phyloP scores from a whole-genome alignment of 1,284 basidiomycete genomes.

The Ustilago shanxiensis region DNA sequence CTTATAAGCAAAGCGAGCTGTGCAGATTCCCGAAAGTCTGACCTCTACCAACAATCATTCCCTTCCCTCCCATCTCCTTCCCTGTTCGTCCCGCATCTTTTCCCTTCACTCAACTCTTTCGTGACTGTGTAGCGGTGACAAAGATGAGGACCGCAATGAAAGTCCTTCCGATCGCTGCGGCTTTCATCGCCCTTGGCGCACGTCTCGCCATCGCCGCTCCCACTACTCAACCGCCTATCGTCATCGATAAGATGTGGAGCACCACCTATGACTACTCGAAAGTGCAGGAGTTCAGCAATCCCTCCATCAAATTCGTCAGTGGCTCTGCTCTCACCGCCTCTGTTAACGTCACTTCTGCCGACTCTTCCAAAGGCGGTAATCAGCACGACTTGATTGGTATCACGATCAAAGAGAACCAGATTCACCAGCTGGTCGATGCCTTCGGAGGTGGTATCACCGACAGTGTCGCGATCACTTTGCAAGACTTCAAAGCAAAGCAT shows the following conservation, averaged over 20 bases:
- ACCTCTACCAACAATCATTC: not conserved
- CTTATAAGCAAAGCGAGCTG: not conserved
- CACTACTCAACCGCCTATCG: conserved; percentile 1
- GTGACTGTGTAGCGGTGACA: too few relatives aligned
- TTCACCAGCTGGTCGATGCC: conserved; percentile 43
- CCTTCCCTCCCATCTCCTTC: not conserved
- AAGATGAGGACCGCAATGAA: conserved; percentile 2
- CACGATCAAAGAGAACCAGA: conserved; percentile 33
- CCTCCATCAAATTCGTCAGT: conserved; percentile 30
- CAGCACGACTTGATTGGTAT: conserved; percentile 34
- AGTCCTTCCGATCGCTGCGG: conserved; percentile 7
- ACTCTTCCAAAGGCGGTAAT: not conserved
- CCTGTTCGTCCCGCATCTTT: not conserved
- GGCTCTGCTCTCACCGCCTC: conserved; percentile 21
- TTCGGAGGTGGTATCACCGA: conserved; percentile 57
- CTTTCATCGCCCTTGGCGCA: conserved; percentile 8
- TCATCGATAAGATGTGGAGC: conserved; percentile 51
- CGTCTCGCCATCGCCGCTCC: conserved; percentile 7
- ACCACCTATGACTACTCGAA: conserved; percentile 40
- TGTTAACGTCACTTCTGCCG: conserved; percentile 23
- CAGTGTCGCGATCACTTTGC: conserved; percentile 51
- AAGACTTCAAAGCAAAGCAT: conserved; percentile 49
- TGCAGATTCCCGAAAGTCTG: not conserved
- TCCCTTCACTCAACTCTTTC: too few relatives aligned
- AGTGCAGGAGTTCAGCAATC: conserved; percentile 41